These are phyloP conservation scores for Phycomyces blakesleeanus DNA, from an alignment of 192 early-diverging fungal species.

Conservation along the genomic window DNA sequence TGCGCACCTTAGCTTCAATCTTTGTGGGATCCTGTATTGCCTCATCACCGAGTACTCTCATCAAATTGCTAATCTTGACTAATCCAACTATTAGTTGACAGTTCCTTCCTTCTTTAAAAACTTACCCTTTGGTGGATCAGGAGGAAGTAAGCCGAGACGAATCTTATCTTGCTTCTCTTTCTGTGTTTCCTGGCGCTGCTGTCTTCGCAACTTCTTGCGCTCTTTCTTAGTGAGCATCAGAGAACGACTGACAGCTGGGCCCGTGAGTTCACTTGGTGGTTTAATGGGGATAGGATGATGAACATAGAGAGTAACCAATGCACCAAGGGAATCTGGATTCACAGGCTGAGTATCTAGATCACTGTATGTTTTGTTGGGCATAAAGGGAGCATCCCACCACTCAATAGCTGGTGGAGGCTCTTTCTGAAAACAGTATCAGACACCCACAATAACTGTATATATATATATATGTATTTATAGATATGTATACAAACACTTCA, in stretches of 20 bases:
- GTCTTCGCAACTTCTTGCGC: slow-evolving; percentile 88
- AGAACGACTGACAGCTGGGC: slow-evolving; percentile 50
- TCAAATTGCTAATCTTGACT: slow-evolving; percentile 90
- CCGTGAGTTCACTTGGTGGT: slow-evolving; percentile 64
- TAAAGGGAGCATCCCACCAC: slow-evolving; percentile 96
- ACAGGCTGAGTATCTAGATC: slow-evolving; percentile 42
- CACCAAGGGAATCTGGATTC: slow-evolving; percentile 38
- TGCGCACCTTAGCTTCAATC: slow-evolving; percentile 88
- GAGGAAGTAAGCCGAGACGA: slow-evolving; percentile 85
- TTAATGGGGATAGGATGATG: slow-evolving; percentile 85
- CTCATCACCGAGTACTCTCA: slow-evolving; percentile 92
- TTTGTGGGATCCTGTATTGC: slow-evolving; percentile 93
- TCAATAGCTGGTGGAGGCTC: slow-evolving; percentile 76
- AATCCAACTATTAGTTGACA: not conserved
- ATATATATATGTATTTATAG: too few relatives aligned
- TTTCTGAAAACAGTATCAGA: slow-evolving; percentile 40
- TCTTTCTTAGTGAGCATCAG: slow-evolving; percentile 87
- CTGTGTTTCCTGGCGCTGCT: slow-evolving; percentile 76
- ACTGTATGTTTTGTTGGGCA: slow-evolving; percentile 68
- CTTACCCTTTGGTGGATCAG: slow-evolving; percentile 78
- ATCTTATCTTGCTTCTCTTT: slow-evolving; percentile 96
- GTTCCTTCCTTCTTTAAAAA: not conserved
- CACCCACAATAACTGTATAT: slow-evolving; percentile 59
- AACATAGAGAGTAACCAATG: slow-evolving; percentile 67
- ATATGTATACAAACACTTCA: too few relatives aligned